Conservation (phyloP, 169 alveolate genomes). For the Plasmodium vivax region DNA sequence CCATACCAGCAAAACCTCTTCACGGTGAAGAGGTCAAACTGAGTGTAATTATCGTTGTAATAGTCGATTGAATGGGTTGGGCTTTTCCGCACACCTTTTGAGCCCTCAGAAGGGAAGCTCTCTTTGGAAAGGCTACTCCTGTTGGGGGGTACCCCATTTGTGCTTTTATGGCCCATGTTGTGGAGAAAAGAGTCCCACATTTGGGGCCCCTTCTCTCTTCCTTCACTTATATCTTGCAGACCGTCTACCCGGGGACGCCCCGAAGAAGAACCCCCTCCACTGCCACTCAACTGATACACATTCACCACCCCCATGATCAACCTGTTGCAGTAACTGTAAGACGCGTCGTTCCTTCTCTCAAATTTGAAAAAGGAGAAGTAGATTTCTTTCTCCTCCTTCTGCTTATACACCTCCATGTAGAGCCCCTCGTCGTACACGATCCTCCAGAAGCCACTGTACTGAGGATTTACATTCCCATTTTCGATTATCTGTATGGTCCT, state of each 20-base stretch:
- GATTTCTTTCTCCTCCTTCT: slow-evolving; percentile 24
- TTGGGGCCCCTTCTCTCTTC: neutral
- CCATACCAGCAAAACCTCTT: slow-evolving; percentile 62
- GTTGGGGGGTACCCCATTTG: neutral
- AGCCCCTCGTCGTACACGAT: slow-evolving; percentile 67
- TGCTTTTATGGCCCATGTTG: neutral
- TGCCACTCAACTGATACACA: slow-evolving; percentile 16
- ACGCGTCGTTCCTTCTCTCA: neutral
- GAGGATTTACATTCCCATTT: neutral
- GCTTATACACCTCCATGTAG: slow-evolving; percentile 43
- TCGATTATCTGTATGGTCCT: slow-evolving; percentile 44
- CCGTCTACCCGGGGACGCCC: neutral
- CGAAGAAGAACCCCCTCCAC: neutral
- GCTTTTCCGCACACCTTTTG: neutral
- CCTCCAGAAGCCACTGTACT: slow-evolving; percentile 68
- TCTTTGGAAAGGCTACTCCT: neutral
- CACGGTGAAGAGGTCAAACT: neutral
- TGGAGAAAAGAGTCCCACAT: neutral
- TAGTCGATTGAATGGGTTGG: slow-evolving; percentile 13
- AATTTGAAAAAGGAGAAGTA: slow-evolving; percentile 70
- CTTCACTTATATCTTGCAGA: neutral
- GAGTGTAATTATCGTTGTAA: slow-evolving; percentile 43
- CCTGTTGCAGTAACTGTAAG: slow-evolving; percentile 61
- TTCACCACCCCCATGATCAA: slow-evolving; percentile 46
- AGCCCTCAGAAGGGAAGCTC: neutral